Conservation (phyloP, 2,329 filamentous ascomycete species). For the Bipolaris victoriae region DNA sequence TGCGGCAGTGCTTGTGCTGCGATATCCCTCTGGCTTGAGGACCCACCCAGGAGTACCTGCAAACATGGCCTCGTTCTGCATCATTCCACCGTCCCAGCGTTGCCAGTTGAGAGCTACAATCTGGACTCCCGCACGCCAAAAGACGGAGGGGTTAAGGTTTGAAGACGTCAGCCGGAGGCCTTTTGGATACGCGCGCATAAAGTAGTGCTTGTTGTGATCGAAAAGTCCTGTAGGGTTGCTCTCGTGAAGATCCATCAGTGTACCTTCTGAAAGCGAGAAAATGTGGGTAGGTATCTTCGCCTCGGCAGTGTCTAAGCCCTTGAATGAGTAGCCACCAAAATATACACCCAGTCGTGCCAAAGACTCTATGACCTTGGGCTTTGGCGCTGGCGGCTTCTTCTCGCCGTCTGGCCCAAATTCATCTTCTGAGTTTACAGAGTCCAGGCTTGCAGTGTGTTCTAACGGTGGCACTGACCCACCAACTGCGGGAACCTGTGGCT, state of each 20-base stretch:
- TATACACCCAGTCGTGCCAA: constrained; percentile 82
- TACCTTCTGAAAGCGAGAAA: constrained; percentile 68
- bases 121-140: constrained; percentile 89
- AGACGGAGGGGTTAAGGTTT: constrained; percentile 82
- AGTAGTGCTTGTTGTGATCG: constrained; percentile 77
- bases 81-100: constrained; percentile 87
- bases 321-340: constrained; percentile 83
- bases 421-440: constrained; percentile 30
- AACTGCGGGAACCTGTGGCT: constrained; percentile 25
- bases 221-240: constrained; percentile 67
- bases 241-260: constrained; percentile 70
- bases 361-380: constrained; percentile 68
- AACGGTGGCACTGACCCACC: constrained; percentile 34
- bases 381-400: constrained; percentile 59
- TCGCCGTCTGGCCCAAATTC: constrained; percentile 50
- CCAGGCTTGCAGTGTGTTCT: constrained; percentile 29
- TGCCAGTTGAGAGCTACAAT: constrained; percentile 96
- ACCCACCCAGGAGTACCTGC: constrained; percentile 81
- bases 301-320: constrained; percentile 68
- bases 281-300: constrained; percentile 65
- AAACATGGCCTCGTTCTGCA: constrained; percentile 96
- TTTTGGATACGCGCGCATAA: constrained; percentile 90
- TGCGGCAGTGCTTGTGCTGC: constrained; percentile 47
- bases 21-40: constrained; percentile 80
- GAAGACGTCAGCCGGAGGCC: constrained; percentile 81